phyloP scores from a whole-genome alignment of 345 rosid genomes.

The Hypericum perforatum region DNA sequence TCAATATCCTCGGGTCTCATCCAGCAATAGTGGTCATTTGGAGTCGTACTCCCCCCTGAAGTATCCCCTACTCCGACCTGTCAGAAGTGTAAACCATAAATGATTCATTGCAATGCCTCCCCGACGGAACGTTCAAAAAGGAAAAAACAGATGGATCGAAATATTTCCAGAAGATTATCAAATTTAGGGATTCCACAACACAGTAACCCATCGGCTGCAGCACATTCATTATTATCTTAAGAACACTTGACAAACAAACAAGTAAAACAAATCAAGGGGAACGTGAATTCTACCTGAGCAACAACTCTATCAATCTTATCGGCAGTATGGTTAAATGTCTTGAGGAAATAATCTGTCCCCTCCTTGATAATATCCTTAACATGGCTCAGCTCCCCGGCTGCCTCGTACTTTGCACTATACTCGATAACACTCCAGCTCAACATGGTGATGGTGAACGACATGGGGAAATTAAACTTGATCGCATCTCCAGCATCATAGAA shows the following conservation, averaged over 20 bases:
- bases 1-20: conserved; percentile 5
- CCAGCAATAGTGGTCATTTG: conserved; percentile 16
- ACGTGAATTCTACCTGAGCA: neutral
- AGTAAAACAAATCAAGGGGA: neutral
- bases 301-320: neutral
- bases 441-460: conserved; percentile 3
- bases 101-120: neutral
- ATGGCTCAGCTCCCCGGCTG: conserved; percentile 2
- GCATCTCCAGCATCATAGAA: conserved; percentile 5
- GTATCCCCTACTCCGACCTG: conserved; percentile 23
- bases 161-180: no score
- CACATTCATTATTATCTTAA: no score
- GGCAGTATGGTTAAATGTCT: neutral
- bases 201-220: no score
- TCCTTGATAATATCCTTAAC: neutral
- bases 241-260: no score
- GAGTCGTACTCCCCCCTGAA: conserved; percentile 53
- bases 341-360: conserved; percentile 5
- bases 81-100: neutral
- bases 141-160: no score
- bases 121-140: neutral
- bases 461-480: conserved; percentile 1
- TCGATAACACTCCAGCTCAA: conserved; percentile 9
- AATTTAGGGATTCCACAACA: no score
- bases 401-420: neutral